Percentiles rank a stretch among this genome's conserved stretches.
Evolutionary conservation across 208 protist genomes (phyloP).

Genomic region (Balamuthia mandrillaris): DNA sequence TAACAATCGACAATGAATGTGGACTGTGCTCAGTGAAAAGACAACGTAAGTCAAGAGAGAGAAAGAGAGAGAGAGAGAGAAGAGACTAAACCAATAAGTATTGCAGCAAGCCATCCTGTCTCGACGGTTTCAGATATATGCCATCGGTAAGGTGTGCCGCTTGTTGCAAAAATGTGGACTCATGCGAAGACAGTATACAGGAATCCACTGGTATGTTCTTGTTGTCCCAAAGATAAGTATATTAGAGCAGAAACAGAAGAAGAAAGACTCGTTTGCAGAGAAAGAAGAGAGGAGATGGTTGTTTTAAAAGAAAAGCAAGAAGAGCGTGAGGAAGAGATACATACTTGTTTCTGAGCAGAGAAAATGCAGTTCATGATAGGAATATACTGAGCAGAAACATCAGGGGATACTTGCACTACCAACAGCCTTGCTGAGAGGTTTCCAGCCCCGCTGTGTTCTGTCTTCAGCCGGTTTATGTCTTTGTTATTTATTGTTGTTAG

Average conservation of each 20-base stretch:
- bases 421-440: slow-evolving; percentile 47
- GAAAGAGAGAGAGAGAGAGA: neutral
- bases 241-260: neutral
- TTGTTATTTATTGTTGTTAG: neutral
- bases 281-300: no score
- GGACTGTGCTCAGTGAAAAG: slow-evolving; percentile 15
- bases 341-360: slow-evolving; percentile 55
- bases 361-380: slow-evolving; percentile 68
- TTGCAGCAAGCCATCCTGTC: slow-evolving; percentile 39
- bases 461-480: slow-evolving; percentile 56
- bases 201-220: slow-evolving; percentile 51
- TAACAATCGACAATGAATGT: slow-evolving; percentile 47
- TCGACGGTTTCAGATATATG: slow-evolving; percentile 50
- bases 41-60: neutral
- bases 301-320: no score
- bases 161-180: slow-evolving; percentile 60
- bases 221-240: neutral
- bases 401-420: slow-evolving; percentile 48
- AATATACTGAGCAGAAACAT: slow-evolving; percentile 59
- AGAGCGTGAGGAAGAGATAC: neutral
- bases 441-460: neutral
- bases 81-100: slow-evolving; percentile 42
- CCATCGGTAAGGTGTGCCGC: slow-evolving; percentile 57
- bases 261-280: no score
- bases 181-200: slow-evolving; percentile 38